Conservation (phyloP, 129 eudicot genomes). For the Scalesia atractyloides region DNA sequence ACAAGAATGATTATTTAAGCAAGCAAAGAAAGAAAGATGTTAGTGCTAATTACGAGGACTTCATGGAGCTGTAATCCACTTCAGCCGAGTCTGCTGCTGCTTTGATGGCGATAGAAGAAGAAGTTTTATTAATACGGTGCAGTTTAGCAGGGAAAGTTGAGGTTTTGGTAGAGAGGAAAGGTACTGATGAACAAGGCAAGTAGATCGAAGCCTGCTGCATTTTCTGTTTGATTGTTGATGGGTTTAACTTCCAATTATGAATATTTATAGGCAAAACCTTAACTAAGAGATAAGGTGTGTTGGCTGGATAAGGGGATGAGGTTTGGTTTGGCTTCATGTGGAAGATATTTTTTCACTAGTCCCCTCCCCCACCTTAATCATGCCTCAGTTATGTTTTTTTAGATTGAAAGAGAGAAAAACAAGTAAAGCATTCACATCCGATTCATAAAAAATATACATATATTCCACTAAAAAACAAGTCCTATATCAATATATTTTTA, state of each 20-base stretch:
- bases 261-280: background rate
- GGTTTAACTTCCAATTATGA: too few relatives aligned
- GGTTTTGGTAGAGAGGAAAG: constrained; percentile 25
- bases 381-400: background rate
- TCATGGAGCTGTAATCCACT: constrained; percentile 52
- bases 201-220: constrained; percentile 56
- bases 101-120: constrained; percentile 29
- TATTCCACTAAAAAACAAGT: too few relatives aligned
- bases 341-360: constrained; percentile 26
- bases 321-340: constrained; percentile 15
- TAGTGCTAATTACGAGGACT: constrained; percentile 50
- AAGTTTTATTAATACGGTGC: background rate
- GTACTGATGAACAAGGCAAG: constrained; percentile 34
- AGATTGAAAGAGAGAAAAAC: too few relatives aligned
- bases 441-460: too few relatives aligned
- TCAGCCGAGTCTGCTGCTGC: constrained; percentile 23
- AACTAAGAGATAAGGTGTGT: constrained; percentile 34
- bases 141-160: constrained; percentile 20
- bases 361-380: constrained; percentile 26
- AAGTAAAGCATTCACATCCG: too few relatives aligned
- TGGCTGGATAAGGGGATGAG: constrained; percentile 51
- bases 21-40: too few relatives aligned
- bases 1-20: too few relatives aligned
- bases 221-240: constrained; percentile 21
- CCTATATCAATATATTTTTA: too few relatives aligned